Conservation (phyloP, 345 rosid genomes). For the Capsella bursapastoris region DNA sequence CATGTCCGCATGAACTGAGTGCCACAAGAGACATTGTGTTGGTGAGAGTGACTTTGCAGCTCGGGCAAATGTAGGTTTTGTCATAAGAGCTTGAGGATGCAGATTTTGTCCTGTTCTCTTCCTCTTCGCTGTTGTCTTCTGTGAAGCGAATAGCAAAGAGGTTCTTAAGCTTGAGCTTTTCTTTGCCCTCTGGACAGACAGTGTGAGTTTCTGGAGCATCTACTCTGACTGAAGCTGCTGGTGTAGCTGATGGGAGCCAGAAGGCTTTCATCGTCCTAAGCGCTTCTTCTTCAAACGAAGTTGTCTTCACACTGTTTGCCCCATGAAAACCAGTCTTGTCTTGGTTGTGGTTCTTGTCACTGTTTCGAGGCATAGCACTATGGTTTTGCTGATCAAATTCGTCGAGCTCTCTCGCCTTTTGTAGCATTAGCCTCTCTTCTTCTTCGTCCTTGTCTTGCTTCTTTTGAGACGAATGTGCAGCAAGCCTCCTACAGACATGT, state of each 20-base stretch:
- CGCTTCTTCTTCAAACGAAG: slow-evolving; percentile 94
- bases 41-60: slow-evolving; percentile 94
- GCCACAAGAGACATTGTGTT: slow-evolving; percentile 77
- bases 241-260: slow-evolving; percentile 99
- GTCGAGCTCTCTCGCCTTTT: slow-evolving; percentile 82
- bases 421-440: slow-evolving; percentile 67
- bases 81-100: slow-evolving; percentile 59
- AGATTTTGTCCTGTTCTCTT: slow-evolving; percentile 32
- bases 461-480: slow-evolving; percentile 72
- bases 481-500: slow-evolving; percentile 59
- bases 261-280: slow-evolving; percentile 97
- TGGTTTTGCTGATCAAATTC: slow-evolving; percentile 98
- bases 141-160: slow-evolving; percentile 76
- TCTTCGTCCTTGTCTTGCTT: slow-evolving; percentile 86
- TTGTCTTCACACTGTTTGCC: slow-evolving; percentile 91
- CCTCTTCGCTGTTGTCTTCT: slow-evolving; percentile 70
- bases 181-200: slow-evolving; percentile 88
- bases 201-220: slow-evolving; percentile 72
- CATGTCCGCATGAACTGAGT: slow-evolving; percentile 90
- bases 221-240: slow-evolving; percentile 78
- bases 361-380: slow-evolving; percentile 87
- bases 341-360: slow-evolving; percentile 61
- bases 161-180: slow-evolving; percentile 82
- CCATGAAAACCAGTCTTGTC: slow-evolving; percentile 94
- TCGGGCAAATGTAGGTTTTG: slow-evolving; percentile 78